These are phyloP conservation scores for Nasturtium officinale DNA, from an alignment of 345 rosid genomes.

Conservation along the genomic window DNA sequence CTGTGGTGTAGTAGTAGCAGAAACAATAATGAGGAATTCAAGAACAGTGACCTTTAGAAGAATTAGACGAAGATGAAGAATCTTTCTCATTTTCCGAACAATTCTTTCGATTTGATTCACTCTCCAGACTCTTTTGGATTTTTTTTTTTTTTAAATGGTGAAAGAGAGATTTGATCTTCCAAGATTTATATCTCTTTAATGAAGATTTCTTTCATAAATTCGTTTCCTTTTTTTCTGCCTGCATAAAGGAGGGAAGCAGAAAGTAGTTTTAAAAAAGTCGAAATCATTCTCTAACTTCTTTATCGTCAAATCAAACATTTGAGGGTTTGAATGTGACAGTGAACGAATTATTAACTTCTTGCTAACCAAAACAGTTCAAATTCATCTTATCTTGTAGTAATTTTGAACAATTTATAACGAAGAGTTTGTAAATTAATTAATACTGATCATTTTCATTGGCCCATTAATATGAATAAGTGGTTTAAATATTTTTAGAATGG, in stretches of 20 bases:
- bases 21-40: conserved; percentile 14
- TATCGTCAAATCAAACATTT: conserved; percentile 41
- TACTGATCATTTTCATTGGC: conserved; percentile 19
- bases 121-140: conserved; percentile 17
- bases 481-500: background rate
- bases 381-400: background rate
- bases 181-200: conserved; percentile 20
- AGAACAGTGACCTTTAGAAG: conserved; percentile 25
- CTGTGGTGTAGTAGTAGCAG: conserved; percentile 23
- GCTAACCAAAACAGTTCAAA: conserved; percentile 10
- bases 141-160: background rate
- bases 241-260: conserved; percentile 38
- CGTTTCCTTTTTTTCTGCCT: conserved; percentile 45
- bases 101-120: background rate
- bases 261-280: conserved; percentile 31
- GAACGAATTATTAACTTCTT: background rate
- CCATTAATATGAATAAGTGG: background rate
- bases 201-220: conserved; percentile 27
- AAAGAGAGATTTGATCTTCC: conserved; percentile 11
- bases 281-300: conserved; percentile 36
- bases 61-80: conserved; percentile 17
- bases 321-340: conserved; percentile 17
- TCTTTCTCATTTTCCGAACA: conserved; percentile 35
- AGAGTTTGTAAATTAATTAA: background rate
- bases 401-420: background rate